Base-by-base conservation (phyloP, 495 filamentous ascomycete species). In the Aspergillus ellipticus region DNA sequence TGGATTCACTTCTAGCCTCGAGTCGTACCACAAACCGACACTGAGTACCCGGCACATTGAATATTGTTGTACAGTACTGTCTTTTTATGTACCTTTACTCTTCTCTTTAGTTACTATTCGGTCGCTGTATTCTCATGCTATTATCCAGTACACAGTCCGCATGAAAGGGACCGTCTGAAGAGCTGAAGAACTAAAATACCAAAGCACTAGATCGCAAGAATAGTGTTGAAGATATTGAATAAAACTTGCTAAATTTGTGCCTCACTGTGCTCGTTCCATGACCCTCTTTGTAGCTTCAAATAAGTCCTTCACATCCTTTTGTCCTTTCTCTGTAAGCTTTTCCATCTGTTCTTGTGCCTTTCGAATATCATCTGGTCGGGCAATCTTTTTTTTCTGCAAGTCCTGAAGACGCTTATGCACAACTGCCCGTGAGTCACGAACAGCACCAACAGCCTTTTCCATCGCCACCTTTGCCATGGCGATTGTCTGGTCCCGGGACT, bases 331-430 rank as follows among this genome's bases (percentile, higher is more conserved):
- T 35, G 88, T 83, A 53, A 89, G 60, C 73, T 89, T 90, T 62
- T 91, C 86, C 81, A 92, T 81, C 74, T 82, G 79, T 47, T 82
- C 79, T 42, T 83, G 78, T 6, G 86, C 82, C 65, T 83, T 86
- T 59, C 81, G 75, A 64, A 85, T 71, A 66, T 90, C 83, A 67
- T 94, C 90, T 17, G 82, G 81, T 51, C 81, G 58, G 13, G 79
- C 83, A 19, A 74, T 57, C 58, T 88, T 79, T 52, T 73, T 68
- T 48, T 80, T 70, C 58, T 84, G 76, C 70, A 82, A 76, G 42
- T 74, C 78, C 72, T 88, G 82, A 35, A 87, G 72, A 56, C 78
- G 82, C 66, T 90, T 89, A 60, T 85, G 76, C 68, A 88, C 80
- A 29, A 68, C 68, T 7, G 69, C 76, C 45, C 85, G 75, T 59